Conservation (phyloP, 441 rosid genomes). For the Syzygium malaccense region DNA sequence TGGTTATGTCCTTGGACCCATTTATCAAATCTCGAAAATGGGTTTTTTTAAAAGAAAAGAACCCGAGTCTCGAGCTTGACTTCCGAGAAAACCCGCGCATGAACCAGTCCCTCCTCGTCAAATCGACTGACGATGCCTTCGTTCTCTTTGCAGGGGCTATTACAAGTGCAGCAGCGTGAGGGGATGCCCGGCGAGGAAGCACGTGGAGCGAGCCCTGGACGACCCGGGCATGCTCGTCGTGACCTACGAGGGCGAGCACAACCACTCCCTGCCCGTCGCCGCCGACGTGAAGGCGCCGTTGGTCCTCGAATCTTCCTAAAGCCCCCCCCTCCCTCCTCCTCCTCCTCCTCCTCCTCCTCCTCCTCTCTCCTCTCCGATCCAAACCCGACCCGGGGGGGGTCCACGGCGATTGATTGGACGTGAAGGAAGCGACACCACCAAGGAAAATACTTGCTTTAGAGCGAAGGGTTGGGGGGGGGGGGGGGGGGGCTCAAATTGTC, state of each 20-base stretch:
- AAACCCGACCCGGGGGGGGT: neutral
- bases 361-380: constrained; percentile 8
- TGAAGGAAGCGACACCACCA: neutral
- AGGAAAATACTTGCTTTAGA: neutral
- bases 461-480: neutral
- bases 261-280: constrained; percentile 24
- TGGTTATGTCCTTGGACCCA: neutral
- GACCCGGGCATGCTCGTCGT: constrained; percentile 50
- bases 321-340: constrained; percentile 19
- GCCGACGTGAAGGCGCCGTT: constrained; percentile 35
- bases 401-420: neutral
- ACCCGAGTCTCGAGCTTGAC: neutral
- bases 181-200: constrained; percentile 72
- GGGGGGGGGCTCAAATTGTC: neutral
- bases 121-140: neutral
- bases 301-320: constrained; percentile 55
- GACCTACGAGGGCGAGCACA: constrained; percentile 64
- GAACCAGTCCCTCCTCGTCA: neutral
- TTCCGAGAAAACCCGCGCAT: neutral
- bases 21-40: neutral
- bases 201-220: constrained; percentile 59
- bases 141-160: constrained; percentile 32
- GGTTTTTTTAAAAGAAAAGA: neutral
- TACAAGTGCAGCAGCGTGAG: constrained; percentile 61
- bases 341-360: neutral